These are phyloP conservation scores for Colletotrichum chrysophilum DNA, from an alignment of 2,329 filamentous ascomycete genomes.

Conservation along the genomic window DNA sequence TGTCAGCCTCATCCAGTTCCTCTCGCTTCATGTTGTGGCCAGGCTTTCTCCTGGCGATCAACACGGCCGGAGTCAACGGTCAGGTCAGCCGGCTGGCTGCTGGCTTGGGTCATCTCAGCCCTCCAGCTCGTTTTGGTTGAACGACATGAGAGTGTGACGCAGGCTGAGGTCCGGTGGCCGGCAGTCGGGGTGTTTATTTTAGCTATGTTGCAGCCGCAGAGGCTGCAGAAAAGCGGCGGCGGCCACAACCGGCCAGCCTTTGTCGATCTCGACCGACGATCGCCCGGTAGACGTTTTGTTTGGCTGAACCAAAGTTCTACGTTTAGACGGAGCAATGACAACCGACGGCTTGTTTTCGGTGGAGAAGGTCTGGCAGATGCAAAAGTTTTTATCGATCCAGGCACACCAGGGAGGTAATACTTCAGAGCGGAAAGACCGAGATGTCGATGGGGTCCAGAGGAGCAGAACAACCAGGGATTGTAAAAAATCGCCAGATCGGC, in stretches of 20 bases:
- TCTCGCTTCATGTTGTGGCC: not conserved
- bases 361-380: not conserved
- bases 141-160: not conserved
- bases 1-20: not conserved
- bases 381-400: not conserved
- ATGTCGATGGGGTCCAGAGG: not conserved
- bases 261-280: slow-evolving; percentile 9
- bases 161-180: not conserved
- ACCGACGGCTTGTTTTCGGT: not conserved
- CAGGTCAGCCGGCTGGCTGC: not conserved
- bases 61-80: not conserved
- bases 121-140: not conserved
- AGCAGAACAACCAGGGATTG: not conserved
- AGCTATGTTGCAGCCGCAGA: slow-evolving; percentile 5
- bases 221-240: slow-evolving; percentile 1
- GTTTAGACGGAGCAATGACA: not conserved
- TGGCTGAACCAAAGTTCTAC: not conserved
- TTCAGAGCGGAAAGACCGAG: not conserved
- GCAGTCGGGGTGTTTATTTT: slow-evolving; percentile 7
- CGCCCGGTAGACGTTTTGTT: not conserved
- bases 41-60: not conserved
- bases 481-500: not conserved
- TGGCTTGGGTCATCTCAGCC: not conserved
- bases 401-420: not conserved
- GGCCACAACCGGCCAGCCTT: not conserved